Evolutionary conservation across 176 grass and related monocot species (phyloP), one percentile per base, ranked within the genome.

Genomic region (Typha latifolia): DNA sequence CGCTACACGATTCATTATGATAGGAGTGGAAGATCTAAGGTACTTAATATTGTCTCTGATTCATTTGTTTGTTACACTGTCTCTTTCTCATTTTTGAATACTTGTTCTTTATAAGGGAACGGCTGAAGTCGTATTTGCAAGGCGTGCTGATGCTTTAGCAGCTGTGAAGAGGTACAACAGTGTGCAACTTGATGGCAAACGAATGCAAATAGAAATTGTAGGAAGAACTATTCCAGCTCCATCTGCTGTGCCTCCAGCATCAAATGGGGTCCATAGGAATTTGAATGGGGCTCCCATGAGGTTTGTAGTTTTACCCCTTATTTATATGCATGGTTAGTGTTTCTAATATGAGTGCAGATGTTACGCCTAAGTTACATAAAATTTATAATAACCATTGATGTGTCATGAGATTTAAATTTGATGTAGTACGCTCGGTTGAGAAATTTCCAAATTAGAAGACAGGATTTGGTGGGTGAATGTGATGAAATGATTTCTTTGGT

Each of bases 131-230:
- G 74, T 99, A 73, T 99, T 81, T 82, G 74, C 95, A 71, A 99
- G 95, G 78, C 72, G 86, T 37, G 12, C 67, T 69, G 95, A 99
- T 77, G 95, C 86, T 49, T 48, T 87, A 15, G 86, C 83, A 4
- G 95, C 95, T 7, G 67, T 83, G 26, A 94, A 81, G 62, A 99
- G 85, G 73, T 99, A 99, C 87, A 87, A 94, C 73, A 90, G 93
- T 63, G 94, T 99, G 55, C 83, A 90, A 72, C 95, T 99, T 70
- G 95, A 99, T 90, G 89, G 95, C 18, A 99, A 99, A 74, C 89
- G 86, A 18, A 99, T 99, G 95, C 85, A 93, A 74, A 93, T 99
- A 69, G 89, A 99, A 64, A 79, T 99, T 49, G 72, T 99, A n/a
- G 84, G 83, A 75, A 90, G 86, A 32, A 93, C 93, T 78, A 78